Percentiles rank a stretch among this genome's conserved stretches.
phyloP scores from a whole-genome alignment of 257 asterid genomes.

The Jacaranda mimosifolia region DNA sequence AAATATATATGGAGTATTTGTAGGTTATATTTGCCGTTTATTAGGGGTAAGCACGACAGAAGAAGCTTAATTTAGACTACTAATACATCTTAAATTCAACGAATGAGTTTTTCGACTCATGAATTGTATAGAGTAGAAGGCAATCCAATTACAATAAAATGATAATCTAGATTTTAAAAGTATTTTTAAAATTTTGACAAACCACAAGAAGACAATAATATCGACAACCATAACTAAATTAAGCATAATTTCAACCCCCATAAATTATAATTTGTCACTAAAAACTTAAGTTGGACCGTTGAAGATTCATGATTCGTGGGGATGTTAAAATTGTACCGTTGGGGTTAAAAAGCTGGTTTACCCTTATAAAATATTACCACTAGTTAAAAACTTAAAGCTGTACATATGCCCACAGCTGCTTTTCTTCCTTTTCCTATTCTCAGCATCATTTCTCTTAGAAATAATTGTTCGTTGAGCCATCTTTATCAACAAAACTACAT shows the following conservation, averaged over 20 bases:
- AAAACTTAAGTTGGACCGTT: neutral
- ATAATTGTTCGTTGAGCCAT: neutral
- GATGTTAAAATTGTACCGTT: slow-evolving; percentile 35
- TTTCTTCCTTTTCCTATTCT: slow-evolving; percentile 23
- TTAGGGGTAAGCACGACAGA: too few species aligned
- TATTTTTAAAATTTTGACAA: too few species aligned
- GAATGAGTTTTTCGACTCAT: too few species aligned
- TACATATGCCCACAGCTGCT: neutral
- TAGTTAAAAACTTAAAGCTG: neutral
- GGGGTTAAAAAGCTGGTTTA: slow-evolving; percentile 30
- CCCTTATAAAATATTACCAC: slow-evolving; percentile 5
- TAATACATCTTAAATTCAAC: too few species aligned
- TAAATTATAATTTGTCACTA: neutral
- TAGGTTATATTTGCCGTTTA: too few species aligned
- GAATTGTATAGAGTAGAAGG: too few species aligned
- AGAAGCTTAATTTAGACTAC: too few species aligned
- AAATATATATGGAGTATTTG: too few species aligned
- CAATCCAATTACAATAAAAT: too few species aligned
- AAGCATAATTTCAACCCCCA: too few species aligned
- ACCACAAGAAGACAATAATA: neutral
- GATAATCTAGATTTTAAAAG: too few species aligned
- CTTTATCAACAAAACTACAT: slow-evolving; percentile 8
- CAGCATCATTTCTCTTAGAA: slow-evolving; percentile 25
- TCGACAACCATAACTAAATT: neutral
- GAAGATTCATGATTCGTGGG: neutral